Evolutionary conservation across 306 rosid genomes (phyloP).

Genomic region (Datisca glomerata): DNA sequence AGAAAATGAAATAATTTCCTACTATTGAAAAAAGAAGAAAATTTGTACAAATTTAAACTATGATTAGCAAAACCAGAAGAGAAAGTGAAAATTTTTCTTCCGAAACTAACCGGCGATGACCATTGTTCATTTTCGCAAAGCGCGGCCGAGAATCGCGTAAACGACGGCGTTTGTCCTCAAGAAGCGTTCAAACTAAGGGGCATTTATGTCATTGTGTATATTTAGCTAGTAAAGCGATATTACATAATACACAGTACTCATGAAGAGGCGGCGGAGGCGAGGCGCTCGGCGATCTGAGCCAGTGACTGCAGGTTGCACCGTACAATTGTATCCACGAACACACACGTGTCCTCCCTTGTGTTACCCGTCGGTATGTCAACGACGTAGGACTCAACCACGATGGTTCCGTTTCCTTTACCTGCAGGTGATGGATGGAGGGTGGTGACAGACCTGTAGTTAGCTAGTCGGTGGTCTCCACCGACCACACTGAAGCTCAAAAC

Average conservation of each 20-base stretch:
- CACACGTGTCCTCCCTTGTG: conserved; percentile 72
- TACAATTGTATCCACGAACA: conserved; percentile 74
- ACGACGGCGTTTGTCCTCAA: too few species aligned
- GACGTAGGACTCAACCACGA: conserved; percentile 81
- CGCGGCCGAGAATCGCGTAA: too few species aligned
- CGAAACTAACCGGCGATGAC: too few species aligned
- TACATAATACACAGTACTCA: conserved; percentile 11
- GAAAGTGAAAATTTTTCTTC: too few species aligned
- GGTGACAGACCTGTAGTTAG: conserved; percentile 75
- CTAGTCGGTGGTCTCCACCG: conserved; percentile 86
- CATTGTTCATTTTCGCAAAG: too few species aligned
- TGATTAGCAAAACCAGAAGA: too few species aligned
- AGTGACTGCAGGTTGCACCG: conserved; percentile 91
- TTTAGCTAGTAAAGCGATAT: too few species aligned
- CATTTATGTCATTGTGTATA: too few species aligned
- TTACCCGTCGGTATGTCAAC: conserved; percentile 95
- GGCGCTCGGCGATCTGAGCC: conserved; percentile 60
- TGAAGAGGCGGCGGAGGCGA: conserved; percentile 17
- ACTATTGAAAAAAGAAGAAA: too few species aligned
- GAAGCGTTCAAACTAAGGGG: too few species aligned
- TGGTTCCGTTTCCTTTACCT: conserved; percentile 21
- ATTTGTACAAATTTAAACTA: too few species aligned
- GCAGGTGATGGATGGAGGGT: conserved; percentile 66
- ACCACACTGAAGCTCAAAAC: conserved; percentile 84
- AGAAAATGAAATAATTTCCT: too few species aligned